These are phyloP conservation scores for Agrocybe chaxingu DNA, from an alignment of 768 basidiomycete species.

Conservation along the genomic window DNA sequence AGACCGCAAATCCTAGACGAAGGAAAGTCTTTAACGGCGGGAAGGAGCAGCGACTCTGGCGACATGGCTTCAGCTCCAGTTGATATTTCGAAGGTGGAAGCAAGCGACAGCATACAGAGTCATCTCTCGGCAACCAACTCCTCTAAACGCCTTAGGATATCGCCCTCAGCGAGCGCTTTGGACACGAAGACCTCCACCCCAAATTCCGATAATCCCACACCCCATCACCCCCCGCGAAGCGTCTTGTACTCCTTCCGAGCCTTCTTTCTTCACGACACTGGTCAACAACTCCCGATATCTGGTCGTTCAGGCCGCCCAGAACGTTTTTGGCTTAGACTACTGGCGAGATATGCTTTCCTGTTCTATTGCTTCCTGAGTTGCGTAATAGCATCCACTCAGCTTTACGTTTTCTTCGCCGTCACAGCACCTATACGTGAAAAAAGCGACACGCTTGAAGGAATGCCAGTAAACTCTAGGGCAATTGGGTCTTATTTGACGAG, in stretches of 20 bases:
- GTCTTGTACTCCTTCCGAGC: background rate
- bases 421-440: too few relatives aligned
- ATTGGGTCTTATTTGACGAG: conserved; percentile 14
- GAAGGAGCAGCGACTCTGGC: background rate
- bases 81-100: conserved; percentile 20
- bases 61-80: conserved; percentile 6
- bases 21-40: background rate
- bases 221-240: background rate
- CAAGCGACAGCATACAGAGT: conserved; percentile 42
- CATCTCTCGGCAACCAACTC: conserved; percentile 41
- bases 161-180: background rate
- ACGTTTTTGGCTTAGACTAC: conserved; percentile 25
- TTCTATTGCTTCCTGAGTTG: conserved; percentile 42
- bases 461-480: conserved; percentile 1
- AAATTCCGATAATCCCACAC: background rate
- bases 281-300: background rate
- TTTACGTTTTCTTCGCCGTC: conserved; percentile 16
- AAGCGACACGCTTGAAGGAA: too few relatives aligned
- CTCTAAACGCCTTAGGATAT: conserved; percentile 35
- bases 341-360: conserved; percentile 28
- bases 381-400: conserved; percentile 30
- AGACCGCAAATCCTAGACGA: background rate
- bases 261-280: background rate
- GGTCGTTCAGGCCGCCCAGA: conserved; percentile 10
- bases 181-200: background rate